Conservation (phyloP, 345 rosid species). For the Hibiscus mutabilis region DNA sequence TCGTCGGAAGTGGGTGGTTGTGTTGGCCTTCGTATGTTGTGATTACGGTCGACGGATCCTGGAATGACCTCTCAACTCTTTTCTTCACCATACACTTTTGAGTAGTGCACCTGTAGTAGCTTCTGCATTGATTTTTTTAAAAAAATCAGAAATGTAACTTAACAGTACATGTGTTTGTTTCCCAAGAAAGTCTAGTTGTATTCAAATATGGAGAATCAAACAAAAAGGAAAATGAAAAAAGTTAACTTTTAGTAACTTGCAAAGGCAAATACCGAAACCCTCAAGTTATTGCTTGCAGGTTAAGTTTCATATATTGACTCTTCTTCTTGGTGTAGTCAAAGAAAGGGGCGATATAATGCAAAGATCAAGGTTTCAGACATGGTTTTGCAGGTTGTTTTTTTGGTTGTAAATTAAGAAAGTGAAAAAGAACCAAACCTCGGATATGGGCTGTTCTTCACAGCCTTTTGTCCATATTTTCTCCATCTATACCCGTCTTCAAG, state of each 20-base stretch:
- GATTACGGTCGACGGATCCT: constrained; percentile 76
- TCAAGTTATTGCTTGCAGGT: neutral
- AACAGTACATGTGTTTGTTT: neutral
- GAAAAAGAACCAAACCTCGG: constrained; percentile 43
- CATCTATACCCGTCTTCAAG: constrained; percentile 87
- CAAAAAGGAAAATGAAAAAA: no score
- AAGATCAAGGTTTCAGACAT: neutral
- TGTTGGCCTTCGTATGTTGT: constrained; percentile 94
- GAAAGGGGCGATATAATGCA: neutral
- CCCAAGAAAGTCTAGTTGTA: neutral
- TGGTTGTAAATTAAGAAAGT: neutral
- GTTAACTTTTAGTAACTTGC: neutral
- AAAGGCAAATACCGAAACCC: neutral
- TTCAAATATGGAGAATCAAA: no score
- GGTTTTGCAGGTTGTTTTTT: neutral
- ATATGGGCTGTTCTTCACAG: constrained; percentile 78
- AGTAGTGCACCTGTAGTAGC: constrained; percentile 90
- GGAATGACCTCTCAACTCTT: constrained; percentile 75
- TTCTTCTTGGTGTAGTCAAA: neutral
- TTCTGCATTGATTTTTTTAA: constrained; percentile 33
- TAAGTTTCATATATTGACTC: neutral
- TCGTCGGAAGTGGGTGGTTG: constrained; percentile 69
- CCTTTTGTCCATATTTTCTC: constrained; percentile 92
- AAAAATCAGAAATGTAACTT: neutral
- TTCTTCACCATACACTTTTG: constrained; percentile 85